These are phyloP conservation scores for Fusarium heterosporum DNA, from an alignment of 2,329 filamentous ascomycete genomes.

Conservation along the genomic window DNA sequence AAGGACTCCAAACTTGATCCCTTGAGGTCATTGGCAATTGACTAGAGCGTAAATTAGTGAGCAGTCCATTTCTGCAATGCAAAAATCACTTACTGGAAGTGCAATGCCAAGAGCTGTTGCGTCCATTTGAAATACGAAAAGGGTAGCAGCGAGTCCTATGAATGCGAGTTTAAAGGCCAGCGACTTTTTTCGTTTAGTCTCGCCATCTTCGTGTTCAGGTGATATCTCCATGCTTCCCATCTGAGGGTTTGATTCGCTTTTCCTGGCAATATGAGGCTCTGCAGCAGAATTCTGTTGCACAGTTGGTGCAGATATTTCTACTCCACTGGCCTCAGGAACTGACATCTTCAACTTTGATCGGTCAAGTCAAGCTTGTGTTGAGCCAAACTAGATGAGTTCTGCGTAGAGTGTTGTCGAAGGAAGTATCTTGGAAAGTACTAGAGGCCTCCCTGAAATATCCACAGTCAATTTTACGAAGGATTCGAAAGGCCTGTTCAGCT, in stretches of 20 bases:
- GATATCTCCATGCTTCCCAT: background rate
- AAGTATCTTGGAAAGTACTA: too few relatives aligned
- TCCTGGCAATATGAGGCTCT: background rate
- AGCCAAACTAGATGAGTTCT: too few relatives aligned
- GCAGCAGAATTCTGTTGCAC: background rate
- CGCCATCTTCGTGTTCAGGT: background rate
- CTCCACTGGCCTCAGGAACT: accelerated
- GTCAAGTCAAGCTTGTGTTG: accelerated
- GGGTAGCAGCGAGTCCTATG: constrained; percentile 9
- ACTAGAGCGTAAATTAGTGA: background rate
- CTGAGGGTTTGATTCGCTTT: background rate
- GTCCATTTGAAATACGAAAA: constrained; percentile 20
- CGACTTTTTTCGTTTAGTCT: constrained; percentile 8
- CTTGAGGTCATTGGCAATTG: constrained; percentile 21
- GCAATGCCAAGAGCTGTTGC: constrained; percentile 25
- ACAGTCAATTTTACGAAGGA: too few relatives aligned
- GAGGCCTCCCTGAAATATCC: too few relatives aligned
- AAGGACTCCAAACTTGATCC: constrained; percentile 23
- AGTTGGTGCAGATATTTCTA: background rate
- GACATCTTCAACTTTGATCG: background rate
- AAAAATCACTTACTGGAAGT: constrained; percentile 3
- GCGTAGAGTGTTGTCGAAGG: too few relatives aligned
- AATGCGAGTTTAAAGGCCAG: constrained; percentile 18
- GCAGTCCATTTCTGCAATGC: too few relatives aligned
- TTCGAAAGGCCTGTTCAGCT: too few relatives aligned